Percentiles rank a stretch among this genome's conserved stretches.
Conservation (phyloP, 495 filamentous ascomycete species). For the Penicillium nucicola region DNA sequence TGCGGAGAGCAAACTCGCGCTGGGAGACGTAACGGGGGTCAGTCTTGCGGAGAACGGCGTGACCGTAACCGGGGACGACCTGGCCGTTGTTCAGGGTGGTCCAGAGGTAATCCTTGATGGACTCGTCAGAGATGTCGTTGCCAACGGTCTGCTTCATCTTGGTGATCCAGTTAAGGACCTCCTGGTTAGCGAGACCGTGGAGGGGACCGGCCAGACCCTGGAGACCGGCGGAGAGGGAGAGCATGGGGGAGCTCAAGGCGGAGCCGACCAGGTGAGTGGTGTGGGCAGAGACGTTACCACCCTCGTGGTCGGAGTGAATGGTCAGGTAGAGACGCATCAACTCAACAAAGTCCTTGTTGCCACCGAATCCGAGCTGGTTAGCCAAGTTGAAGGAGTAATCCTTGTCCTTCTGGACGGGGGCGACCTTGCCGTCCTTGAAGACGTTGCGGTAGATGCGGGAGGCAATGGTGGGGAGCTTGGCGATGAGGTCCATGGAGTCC, state of each 20-base stretch:
- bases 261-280: conserved; percentile 97
- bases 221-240: conserved; percentile 92
- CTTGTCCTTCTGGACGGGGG: conserved; percentile 92
- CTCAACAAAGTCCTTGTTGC: conserved; percentile 96
- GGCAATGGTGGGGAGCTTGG: conserved; percentile 97
- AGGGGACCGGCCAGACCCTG: conserved; percentile 97
- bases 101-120: conserved; percentile 98
- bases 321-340: conserved; percentile 97
- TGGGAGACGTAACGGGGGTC: conserved; percentile 98
- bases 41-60: conserved; percentile 98
- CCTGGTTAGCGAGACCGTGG: conserved; percentile 98
- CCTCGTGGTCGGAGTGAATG: conserved; percentile 99
- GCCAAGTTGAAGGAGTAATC: conserved; percentile 98
- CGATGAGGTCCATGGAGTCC: conserved; percentile 99
- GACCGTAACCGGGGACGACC: conserved; percentile 96
- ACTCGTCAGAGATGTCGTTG: conserved; percentile 89
- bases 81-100: conserved; percentile 90
- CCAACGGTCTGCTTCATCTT: conserved; percentile 97
- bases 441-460: conserved; percentile 99
- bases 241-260: conserved; percentile 94
- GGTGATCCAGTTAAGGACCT: conserved; percentile 97
- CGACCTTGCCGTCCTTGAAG: conserved; percentile 99
- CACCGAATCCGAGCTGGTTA: conserved; percentile 94
- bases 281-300: conserved; percentile 97
- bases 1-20: conserved; percentile 89